Conservation (phyloP, 768 basidiomycete genomes). For the Tulasnella sp. region DNA sequence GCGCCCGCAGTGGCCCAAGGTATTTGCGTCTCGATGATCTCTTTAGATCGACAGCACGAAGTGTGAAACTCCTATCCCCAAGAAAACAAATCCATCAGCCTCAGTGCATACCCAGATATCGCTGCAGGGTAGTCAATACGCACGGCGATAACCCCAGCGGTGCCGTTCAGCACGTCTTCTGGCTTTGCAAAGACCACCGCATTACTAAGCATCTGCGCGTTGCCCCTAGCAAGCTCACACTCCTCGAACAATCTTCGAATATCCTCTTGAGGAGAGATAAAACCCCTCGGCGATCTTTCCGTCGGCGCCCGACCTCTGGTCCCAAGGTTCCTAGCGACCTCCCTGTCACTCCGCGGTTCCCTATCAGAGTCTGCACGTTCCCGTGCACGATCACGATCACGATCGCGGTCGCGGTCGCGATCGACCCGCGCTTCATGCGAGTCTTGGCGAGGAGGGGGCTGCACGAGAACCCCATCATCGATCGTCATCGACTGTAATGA, state of each 20-base stretch:
- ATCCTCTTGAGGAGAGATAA: conserved; percentile 73
- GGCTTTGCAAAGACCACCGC: conserved; percentile 58
- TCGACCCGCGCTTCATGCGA: too few species aligned
- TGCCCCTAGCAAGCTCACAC: conserved; percentile 73
- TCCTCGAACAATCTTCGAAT: conserved; percentile 74
- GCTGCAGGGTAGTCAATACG: background rate
- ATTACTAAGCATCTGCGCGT: conserved; percentile 62
- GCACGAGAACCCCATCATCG: background rate
- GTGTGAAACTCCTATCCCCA: conserved; percentile 62
- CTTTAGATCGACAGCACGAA: conserved; percentile 73
- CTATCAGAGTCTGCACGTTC: background rate
- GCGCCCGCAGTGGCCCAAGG: conserved; percentile 83
- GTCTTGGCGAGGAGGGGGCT: background rate
- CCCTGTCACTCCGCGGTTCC: too few species aligned
- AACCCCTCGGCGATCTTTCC: conserved; percentile 25
- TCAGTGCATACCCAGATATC: too few species aligned
- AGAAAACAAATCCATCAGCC: too few species aligned
- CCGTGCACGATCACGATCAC: too few species aligned
- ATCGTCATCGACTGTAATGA: too few species aligned
- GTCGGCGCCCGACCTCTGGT: conserved; percentile 10
- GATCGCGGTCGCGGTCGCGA: too few species aligned
- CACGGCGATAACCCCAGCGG: background rate
- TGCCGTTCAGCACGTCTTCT: conserved; percentile 47
- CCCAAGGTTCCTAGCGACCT: background rate
- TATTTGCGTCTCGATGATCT: conserved; percentile 76